A percentile compares a stretch with the other conserved stretches of the same genome.
phyloP scores from a whole-genome alignment of 139 green algal genomes.

The Coelastrella sp. region DNA sequence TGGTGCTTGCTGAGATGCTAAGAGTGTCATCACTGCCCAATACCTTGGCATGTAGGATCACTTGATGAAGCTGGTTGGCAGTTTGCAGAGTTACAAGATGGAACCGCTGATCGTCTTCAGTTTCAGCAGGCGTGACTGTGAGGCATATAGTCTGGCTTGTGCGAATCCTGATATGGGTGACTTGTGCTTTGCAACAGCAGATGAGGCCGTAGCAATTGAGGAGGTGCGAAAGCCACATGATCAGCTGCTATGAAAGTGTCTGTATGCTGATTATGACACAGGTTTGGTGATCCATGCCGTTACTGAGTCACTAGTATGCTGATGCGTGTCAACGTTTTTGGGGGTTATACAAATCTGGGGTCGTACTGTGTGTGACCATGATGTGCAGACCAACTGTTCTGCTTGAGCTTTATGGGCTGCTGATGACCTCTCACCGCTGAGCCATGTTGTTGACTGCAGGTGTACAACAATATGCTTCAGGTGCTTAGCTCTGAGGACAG shows the following conservation, averaged over 20 bases:
- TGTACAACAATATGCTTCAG: conserved; percentile 86
- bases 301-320: too few relatives aligned
- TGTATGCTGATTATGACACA: background rate
- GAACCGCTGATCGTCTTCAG: conserved; percentile 96
- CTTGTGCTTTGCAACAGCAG: conserved; percentile 69
- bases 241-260: background rate
- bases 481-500: conserved; percentile 87
- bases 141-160: conserved; percentile 47
- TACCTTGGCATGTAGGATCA: conserved; percentile 31
- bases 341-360: too few relatives aligned
- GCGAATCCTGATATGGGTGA: conserved; percentile 23
- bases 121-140: conserved; percentile 86
- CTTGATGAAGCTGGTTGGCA: conserved; percentile 62
- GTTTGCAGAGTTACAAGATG: conserved; percentile 75
- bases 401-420: too few relatives aligned
- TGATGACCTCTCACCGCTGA: background rate
- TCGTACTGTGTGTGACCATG: background rate
- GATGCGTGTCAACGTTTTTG: too few relatives aligned
- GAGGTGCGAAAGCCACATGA: conserved; percentile 46
- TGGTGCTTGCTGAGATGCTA: background rate
- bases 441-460: conserved; percentile 38
- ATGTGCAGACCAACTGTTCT: too few relatives aligned
- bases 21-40: too few relatives aligned
- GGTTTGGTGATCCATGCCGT: too few relatives aligned
- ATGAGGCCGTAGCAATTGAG: conserved; percentile 77